A percentile compares a stretch with the other conserved stretches of the same genome.
Conservation (phyloP, 176 grass and related monocot genomes). For the Aegilops tauschii region DNA sequence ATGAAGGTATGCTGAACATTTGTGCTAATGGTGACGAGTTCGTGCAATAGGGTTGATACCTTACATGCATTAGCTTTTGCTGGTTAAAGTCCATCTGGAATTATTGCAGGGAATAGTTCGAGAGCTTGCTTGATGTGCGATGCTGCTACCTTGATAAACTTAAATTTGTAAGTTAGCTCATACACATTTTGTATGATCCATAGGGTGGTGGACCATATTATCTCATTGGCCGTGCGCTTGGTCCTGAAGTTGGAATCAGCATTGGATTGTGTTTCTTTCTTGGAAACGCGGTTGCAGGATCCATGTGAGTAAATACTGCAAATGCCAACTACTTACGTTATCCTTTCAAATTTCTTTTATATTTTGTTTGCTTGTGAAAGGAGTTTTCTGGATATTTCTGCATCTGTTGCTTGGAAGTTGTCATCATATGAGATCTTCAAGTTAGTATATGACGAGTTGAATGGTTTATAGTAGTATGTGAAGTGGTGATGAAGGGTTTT, state of each 20-base stretch:
- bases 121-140: neutral
- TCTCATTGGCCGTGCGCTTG: slow-evolving; percentile 93
- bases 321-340: slow-evolving; percentile 6
- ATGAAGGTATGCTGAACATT: slow-evolving; percentile 73
- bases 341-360: neutral
- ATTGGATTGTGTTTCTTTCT: slow-evolving; percentile 99
- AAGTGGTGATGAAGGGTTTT: neutral
- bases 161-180: neutral
- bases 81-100: neutral
- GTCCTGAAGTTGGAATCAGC: slow-evolving; percentile 99
- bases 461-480: slow-evolving; percentile 14
- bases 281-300: slow-evolving; percentile 92
- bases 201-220: slow-evolving; percentile 98
- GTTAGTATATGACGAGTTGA: neutral
- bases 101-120: neutral
- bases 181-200: slow-evolving; percentile 16
- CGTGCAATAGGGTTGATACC: neutral
- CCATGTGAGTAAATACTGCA: slow-evolving; percentile 61
- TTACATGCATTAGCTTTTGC: neutral
- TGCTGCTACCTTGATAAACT: neutral
- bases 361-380: neutral
- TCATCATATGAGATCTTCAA: neutral
- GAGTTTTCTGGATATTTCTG: slow-evolving; percentile 6
- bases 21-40: slow-evolving; percentile 4
- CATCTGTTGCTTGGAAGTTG: neutral